Evolutionary conservation across 2,329 filamentous ascomycete species (phyloP), one percentile per base, ranked within the genome.

Genomic region (Cladorrhinum sp.): DNA sequence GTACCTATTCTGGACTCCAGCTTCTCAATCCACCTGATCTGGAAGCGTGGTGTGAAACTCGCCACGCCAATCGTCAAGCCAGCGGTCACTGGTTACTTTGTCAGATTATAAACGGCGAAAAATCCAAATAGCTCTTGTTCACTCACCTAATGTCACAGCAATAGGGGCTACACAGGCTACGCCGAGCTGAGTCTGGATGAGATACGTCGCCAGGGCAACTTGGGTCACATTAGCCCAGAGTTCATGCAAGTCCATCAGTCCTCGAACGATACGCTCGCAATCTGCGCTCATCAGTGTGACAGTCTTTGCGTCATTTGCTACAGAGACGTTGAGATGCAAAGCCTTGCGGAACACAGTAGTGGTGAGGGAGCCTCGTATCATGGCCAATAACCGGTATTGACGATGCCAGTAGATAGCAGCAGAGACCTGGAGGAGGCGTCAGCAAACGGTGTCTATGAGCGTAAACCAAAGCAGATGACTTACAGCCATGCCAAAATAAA

Each of bases 251-350:
- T 76, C 70, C 51, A 68, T 72, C 25, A 75, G 64, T 1, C 73
- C 74, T 25, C 71, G 68, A 4, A 72, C 64, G 36, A 78, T 76
- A 22, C 72, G 70, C 16, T 77, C 74, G 7, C 77, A 72, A 71
- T 77, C 76, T 12, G 75, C 72, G 54, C 75, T 77, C 75, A 78
- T 78, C 51, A 78, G 69, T 2, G 76, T 78, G 16, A 77, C 67
- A 1, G 75, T 69, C 3, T 73, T 72, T 5, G 72, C 69, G 57
- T 75, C 70, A 18, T 73, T 71, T 7, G 67, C 62, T 18, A 63
- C 62, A 4, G 68, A 67, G 13, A 69, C 67, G 5, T 68, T 71
- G 27, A 73, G 63, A 6, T 68, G 65, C 0, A 70, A 74, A 1
- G 72, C 69, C 52, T 76, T 75, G 27, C 66, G 60, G 58, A 74